Conservation (phyloP, 1,284 basidiomycete species). For the Irpex rosettiformis region DNA sequence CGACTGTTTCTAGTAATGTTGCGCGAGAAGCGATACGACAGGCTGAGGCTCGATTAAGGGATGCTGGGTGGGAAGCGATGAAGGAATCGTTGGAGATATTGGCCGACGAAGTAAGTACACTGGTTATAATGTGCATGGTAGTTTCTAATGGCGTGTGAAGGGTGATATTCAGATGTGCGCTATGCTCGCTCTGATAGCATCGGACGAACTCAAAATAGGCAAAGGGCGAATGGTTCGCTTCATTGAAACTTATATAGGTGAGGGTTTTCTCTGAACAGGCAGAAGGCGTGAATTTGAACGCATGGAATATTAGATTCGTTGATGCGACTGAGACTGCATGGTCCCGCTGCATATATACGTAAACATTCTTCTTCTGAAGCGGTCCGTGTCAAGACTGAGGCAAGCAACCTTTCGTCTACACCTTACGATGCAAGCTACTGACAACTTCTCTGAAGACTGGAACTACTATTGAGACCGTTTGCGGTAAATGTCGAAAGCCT, state of each 20-base stretch:
- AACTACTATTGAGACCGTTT: constrained; percentile 64
- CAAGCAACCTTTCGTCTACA: constrained; percentile 26
- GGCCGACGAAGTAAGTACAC: constrained; percentile 51
- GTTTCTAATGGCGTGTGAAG: constrained; percentile 30
- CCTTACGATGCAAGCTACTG: neutral
- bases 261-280: neutral
- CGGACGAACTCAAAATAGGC: constrained; percentile 48
- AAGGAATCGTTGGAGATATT: constrained; percentile 56
- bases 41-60: constrained; percentile 49
- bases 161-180: constrained; percentile 78
- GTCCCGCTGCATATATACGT: constrained; percentile 66
- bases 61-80: constrained; percentile 55
- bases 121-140: neutral
- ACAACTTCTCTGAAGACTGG: constrained; percentile 42
- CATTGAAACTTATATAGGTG: constrained; percentile 70
- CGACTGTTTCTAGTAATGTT: neutral
- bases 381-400: constrained; percentile 45
- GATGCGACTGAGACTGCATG: constrained; percentile 53
- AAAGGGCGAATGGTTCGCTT: constrained; percentile 45
- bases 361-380: constrained; percentile 53
- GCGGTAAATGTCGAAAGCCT: constrained; percentile 63
- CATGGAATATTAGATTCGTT: constrained; percentile 47
- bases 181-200: constrained; percentile 58
- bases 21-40: constrained; percentile 37
- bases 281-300: neutral